Base-by-base conservation (phyloP, 192 early-diverging fungal genomes). In the Gamsiella multidivaricata region DNA sequence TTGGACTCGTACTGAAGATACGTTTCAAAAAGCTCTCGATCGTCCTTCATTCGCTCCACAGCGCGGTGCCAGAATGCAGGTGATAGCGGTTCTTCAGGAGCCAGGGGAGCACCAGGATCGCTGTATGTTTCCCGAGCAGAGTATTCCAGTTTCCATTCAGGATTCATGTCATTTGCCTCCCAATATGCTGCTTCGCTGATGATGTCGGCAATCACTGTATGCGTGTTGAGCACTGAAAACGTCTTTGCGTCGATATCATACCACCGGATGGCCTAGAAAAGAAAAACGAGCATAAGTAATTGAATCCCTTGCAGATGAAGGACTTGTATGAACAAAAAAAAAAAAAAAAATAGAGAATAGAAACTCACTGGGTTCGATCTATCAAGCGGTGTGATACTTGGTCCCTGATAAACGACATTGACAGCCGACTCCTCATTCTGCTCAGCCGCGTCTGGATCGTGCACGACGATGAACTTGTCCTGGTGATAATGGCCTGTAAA, bases 401-500 rank as follows among this genome's bases (percentile, higher is more conserved):
- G 87, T 3, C 79, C 81, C 25, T 86, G 36, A 42, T 85, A 88
- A 2, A 81, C 69, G 2, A 80, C 61, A 37, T 82, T 80, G 45
- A 86, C 59, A 6, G 87, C 85, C 1, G 78, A 79, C 43, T 62
- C 36, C 17, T 75, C 69, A 11, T 28, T 63, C 12, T 67, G 58
- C 4, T 58, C 67, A 15, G 14, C 41, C 14, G 43, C 66, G 25
- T 80, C 81, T 5, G 70, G 60, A 22, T 69, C 68, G 36, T 88
- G 86, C 32, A 88, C 81, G 22, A 88, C 45, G 36, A 83, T 60
- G 25, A 88, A 74, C 34, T 86, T 83, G 46, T 88, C 86, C 54
- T 68, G 69, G 55, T 88, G 86, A 5, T 69, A 83, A 50, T 88
- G 86, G 1, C 86, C 86, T 52, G 81, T 83, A 56, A 88, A 88